Base-by-base conservation (phyloP, 352 stramenopile species). In the Blastocystis hominis region DNA sequence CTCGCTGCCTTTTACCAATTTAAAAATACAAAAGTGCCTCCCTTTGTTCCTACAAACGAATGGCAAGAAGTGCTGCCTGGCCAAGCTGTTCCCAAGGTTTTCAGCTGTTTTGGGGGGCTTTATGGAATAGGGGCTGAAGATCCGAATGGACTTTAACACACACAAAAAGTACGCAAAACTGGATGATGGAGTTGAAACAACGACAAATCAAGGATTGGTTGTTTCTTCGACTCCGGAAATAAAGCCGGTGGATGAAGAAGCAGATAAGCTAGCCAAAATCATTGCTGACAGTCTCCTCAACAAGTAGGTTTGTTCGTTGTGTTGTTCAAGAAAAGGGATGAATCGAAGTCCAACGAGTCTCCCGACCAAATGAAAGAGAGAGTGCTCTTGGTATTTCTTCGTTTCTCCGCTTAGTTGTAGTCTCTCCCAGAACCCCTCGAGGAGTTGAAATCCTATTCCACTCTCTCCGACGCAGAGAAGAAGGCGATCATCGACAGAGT, bases 71-170 rank as follows among this genome's bases (percentile, higher is more conserved):
- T 78, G n/a, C 68, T 78, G 59, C 68, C 68, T 9, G 68, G 68
- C 3, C 68, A 78, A 13, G 1, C 68, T 4, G 62, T 78, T 78
- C 68, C 68, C 7, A 78, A 78, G 68, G 68, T 78, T 38, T 4
- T 40, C 34, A 9, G 24, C 42, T 3, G 17, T 5, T 7, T 3
- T 55, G 46, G 7, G 10, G 3, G 46, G 17, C n/a, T n/a, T n/a
- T 38, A 36, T 2, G 47, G 1, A 47, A 40, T 61, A 78, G 68
- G 68, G 68, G 1, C 53, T 78, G 53, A 78, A 78, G 34, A n/a
- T 78, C 2, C 40, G 68, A 63, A 78, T 78, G 68, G 68, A 78
- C 68, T 78, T 78, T 46, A 59, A 78, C 20, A 78, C 68, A 5
- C 68, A 78, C 68, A 78, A 78, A n/a, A 55, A 56, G 40, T 78